A percentile compares a stretch with the other conserved stretches of the same genome.
Evolutionary conservation across 2,329 filamentous ascomycete genomes (phyloP).

Genomic region (Hypocreales sp.): DNA sequence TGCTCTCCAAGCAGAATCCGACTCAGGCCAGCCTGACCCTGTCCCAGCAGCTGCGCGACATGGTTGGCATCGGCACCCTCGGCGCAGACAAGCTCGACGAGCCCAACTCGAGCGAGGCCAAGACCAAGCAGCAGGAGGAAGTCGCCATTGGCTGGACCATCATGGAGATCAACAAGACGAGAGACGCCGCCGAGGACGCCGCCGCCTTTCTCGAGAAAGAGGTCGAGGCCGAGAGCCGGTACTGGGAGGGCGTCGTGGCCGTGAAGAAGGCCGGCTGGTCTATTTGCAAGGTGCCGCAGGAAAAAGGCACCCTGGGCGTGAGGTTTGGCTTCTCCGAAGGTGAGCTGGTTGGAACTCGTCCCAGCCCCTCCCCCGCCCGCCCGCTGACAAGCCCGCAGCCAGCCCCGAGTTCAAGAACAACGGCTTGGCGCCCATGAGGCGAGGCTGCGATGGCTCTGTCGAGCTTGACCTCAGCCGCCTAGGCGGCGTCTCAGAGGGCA

Average conservation of each 20-base stretch:
- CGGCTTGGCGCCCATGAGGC: slow-evolving; percentile 67
- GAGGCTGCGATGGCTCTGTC: slow-evolving; percentile 59
- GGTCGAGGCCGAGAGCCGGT: slow-evolving; percentile 64
- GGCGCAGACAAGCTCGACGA: slow-evolving; percentile 50
- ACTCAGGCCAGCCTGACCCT: slow-evolving; percentile 54
- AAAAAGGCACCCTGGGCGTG: slow-evolving; percentile 63
- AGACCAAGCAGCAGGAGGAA: slow-evolving; percentile 38
- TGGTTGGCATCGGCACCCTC: slow-evolving; percentile 59
- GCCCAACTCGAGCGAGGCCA: slow-evolving; percentile 39
- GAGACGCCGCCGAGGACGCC: slow-evolving; percentile 58
- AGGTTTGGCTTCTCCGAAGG: slow-evolving; percentile 79
- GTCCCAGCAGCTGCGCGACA: slow-evolving; percentile 52
- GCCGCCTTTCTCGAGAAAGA: slow-evolving; percentile 61
- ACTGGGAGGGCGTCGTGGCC: slow-evolving; percentile 75
- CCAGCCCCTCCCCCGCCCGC: background rate
- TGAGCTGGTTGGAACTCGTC: slow-evolving; percentile 7
- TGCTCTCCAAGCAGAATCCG: slow-evolving; percentile 70
- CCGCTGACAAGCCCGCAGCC: slow-evolving; percentile 21
- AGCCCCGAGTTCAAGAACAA: slow-evolving; percentile 45
- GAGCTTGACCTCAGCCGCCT: slow-evolving; percentile 50
- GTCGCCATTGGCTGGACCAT: slow-evolving; percentile 59
- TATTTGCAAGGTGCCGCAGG: slow-evolving; percentile 59
- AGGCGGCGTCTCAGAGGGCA: slow-evolving; percentile 35
- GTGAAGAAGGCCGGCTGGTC: slow-evolving; percentile 80
- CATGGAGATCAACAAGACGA: slow-evolving; percentile 58